These are phyloP conservation scores for Suillus clintonianus DNA, from an alignment of 768 basidiomycete genomes.

Conservation along the genomic window DNA sequence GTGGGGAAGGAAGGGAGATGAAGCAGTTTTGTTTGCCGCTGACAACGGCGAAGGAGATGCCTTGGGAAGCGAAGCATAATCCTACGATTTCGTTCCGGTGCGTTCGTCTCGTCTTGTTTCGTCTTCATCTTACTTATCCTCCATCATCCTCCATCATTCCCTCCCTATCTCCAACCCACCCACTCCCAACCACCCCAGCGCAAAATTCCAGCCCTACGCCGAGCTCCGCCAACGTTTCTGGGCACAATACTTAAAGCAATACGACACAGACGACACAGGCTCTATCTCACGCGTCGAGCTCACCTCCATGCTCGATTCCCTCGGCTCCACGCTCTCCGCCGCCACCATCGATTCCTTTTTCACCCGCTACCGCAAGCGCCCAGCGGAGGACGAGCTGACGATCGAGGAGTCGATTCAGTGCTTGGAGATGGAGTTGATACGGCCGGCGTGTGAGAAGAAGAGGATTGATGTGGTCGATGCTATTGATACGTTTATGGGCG, in stretches of 20 bases:
- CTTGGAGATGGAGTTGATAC: constrained; percentile 81
- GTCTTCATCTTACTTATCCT: too few species aligned
- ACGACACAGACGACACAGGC: constrained; percentile 83
- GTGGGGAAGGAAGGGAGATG: constrained; percentile 53
- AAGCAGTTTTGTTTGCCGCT: constrained; percentile 71
- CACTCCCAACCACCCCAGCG: too few species aligned
- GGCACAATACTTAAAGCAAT: constrained; percentile 85
- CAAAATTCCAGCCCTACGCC: constrained; percentile 95
- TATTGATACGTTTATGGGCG: constrained; percentile 28
- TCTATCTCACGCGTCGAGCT: constrained; percentile 82
- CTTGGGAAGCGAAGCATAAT: constrained; percentile 74
- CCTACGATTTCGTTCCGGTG: constrained; percentile 69
- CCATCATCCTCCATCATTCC: too few species aligned
- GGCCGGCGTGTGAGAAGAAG: constrained; percentile 72
- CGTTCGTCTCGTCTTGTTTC: constrained; percentile 30
- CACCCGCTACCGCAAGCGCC: constrained; percentile 62
- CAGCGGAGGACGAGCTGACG: constrained; percentile 69
- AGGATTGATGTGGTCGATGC: constrained; percentile 52
- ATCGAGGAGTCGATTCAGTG: constrained; percentile 80
- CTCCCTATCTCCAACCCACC: too few species aligned
- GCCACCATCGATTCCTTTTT: constrained; percentile 86
- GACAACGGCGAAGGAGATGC: constrained; percentile 55
- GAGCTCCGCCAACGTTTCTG: constrained; percentile 90
- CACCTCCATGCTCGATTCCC: constrained; percentile 93
- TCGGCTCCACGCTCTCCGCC: constrained; percentile 86